Conservation (phyloP, 2,329 filamentous ascomycete genomes). For the Xylaria sp. region DNA sequence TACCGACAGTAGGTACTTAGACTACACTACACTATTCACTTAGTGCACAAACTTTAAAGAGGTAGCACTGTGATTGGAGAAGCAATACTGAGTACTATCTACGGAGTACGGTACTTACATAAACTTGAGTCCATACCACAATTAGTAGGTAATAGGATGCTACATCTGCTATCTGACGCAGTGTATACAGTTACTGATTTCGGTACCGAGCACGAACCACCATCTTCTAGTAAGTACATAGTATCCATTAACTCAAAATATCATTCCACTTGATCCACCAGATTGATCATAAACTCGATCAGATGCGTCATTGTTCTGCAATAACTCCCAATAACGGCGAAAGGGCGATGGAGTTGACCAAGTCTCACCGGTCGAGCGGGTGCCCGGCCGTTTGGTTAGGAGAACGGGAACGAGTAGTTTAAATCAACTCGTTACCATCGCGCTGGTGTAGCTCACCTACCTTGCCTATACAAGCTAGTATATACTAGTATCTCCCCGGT, state of each 20-base stretch:
- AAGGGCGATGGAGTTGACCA: background rate
- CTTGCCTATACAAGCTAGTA: background rate
- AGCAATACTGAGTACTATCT: background rate
- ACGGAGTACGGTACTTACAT: background rate
- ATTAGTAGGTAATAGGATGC: background rate
- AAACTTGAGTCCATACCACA: background rate
- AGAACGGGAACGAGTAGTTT: constrained; percentile 8
- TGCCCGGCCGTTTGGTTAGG: background rate
- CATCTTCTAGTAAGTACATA: too few relatives aligned
- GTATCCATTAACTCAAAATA: background rate
- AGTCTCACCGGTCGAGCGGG: background rate
- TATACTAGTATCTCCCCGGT: background rate
- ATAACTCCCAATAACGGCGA: background rate
- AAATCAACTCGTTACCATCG: constrained; percentile 13
- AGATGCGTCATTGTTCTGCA: background rate
- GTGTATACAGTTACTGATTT: background rate
- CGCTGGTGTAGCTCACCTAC: constrained; percentile 1
- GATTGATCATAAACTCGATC: background rate
- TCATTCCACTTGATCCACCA: background rate
- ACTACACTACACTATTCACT: too few relatives aligned
- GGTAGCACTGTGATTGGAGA: constrained; percentile 1
- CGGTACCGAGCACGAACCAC: background rate
- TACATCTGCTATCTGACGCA: background rate
- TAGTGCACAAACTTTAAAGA: background rate
- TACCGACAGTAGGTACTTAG: too few relatives aligned